These are phyloP conservation scores for Lumnitzera racemosa DNA, from an alignment of 345 rosid genomes.

Conservation along the genomic window DNA sequence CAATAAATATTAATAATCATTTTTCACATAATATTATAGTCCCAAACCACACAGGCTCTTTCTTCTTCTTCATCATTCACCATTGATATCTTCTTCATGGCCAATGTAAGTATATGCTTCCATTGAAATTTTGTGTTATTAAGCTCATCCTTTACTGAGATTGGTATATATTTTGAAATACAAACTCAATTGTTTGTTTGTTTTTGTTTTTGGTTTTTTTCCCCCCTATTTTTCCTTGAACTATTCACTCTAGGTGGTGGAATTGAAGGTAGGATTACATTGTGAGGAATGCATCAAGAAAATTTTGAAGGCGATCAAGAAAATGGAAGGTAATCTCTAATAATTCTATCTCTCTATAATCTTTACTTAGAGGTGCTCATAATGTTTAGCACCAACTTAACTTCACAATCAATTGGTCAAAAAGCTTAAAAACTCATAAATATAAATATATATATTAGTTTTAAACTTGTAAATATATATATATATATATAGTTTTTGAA, in stretches of 20 bases:
- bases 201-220: neutral
- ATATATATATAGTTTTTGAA: too few relatives aligned
- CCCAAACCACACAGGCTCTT: neutral
- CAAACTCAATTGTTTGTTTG: neutral
- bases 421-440: too few relatives aligned
- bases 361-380: too few relatives aligned
- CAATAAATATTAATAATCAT: slow-evolving; percentile 3
- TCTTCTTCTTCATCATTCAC: neutral
- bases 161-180: neutral
- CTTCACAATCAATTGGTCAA: too few relatives aligned
- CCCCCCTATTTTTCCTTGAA: neutral
- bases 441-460: too few relatives aligned
- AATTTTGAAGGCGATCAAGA: slow-evolving; percentile 82
- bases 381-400: too few relatives aligned
- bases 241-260: slow-evolving; percentile 50
- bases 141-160: neutral
- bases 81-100: slow-evolving; percentile 15
- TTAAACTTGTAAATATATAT: too few relatives aligned
- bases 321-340: slow-evolving; percentile 46
- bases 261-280: slow-evolving; percentile 68
- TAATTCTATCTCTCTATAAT: neutral
- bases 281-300: slow-evolving; percentile 77
- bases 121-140: neutral
- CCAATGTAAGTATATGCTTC: slow-evolving; percentile 23
- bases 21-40: neutral